phyloP scores from a whole-genome alignment of 1,284 basidiomycete species.

The Melampsora larici-populina region DNA sequence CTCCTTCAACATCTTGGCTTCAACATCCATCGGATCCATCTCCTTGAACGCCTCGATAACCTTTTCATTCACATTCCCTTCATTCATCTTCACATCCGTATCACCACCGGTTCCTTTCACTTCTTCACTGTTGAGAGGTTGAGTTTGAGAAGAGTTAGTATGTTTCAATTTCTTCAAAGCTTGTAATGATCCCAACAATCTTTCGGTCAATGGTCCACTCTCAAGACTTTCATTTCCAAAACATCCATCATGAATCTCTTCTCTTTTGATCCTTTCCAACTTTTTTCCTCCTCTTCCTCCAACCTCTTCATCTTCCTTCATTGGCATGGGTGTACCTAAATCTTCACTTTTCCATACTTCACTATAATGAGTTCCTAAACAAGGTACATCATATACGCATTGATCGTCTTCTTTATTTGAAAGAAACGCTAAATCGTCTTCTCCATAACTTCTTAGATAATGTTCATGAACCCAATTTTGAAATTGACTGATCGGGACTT shows the following conservation, averaged over 20 bases:
- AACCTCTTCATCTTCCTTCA: conserved; percentile 51
- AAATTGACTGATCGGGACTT: conserved; percentile 63
- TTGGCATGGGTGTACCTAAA: conserved; percentile 58
- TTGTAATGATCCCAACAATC: conserved; percentile 53
- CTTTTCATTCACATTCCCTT: conserved; percentile 44
- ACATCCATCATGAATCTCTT: conserved; percentile 65
- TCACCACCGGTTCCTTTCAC: background rate
- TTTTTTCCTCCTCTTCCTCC: conserved; percentile 60
- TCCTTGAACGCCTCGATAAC: conserved; percentile 32
- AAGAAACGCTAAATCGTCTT: conserved; percentile 85
- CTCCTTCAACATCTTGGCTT: conserved; percentile 60
- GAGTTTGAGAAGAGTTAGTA: background rate
- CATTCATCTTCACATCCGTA: background rate
- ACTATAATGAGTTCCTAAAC: conserved; percentile 79
- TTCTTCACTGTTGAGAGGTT: background rate
- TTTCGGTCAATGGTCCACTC: conserved; percentile 69
- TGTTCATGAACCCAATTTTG: conserved; percentile 73
- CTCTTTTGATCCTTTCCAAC: conserved; percentile 59
- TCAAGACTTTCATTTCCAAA: conserved; percentile 65
- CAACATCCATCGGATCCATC: conserved; percentile 59
- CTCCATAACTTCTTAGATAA: conserved; percentile 75
- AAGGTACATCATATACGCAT: background rate
- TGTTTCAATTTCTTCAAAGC: background rate
- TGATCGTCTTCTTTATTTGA: conserved; percentile 54
- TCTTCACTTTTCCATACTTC: conserved; percentile 92